Conservation (phyloP, 768 basidiomycete genomes). For the Suillus brevipes region DNA sequence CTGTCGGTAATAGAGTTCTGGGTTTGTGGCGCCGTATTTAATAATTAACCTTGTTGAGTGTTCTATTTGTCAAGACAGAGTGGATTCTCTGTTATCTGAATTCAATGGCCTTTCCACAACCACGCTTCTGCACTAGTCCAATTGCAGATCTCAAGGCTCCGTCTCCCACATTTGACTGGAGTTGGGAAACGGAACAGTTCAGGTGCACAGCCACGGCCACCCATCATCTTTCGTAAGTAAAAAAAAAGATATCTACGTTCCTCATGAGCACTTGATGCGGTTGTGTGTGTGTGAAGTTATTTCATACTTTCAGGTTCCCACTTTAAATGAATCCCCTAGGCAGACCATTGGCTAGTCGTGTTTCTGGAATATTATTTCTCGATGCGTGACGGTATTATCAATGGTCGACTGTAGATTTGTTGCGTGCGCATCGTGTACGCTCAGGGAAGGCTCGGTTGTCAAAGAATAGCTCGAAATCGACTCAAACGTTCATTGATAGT, state of each 20-base stretch:
- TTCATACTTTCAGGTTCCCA: not conserved
- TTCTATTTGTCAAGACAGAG: not conserved
- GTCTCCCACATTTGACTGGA: not conserved
- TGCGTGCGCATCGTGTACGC: not conserved
- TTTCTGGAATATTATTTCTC: not conserved
- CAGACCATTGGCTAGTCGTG: not conserved
- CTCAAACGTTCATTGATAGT: not conserved
- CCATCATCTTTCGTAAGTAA: not conserved
- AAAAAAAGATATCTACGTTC: not conserved
- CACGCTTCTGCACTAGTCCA: constrained; percentile 3
- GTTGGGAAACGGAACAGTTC: not conserved
- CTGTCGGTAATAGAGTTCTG: not conserved
- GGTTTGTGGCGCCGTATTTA: not conserved
- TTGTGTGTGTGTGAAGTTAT: not conserved
- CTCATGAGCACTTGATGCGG: not conserved
- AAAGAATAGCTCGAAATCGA: not conserved
- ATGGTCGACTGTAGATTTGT: not conserved
- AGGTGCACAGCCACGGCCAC: not conserved
- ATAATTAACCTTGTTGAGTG: not conserved
- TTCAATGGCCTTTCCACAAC: not conserved
- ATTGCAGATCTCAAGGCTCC: not conserved
- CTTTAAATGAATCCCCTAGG: not conserved
- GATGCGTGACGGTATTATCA: not conserved
- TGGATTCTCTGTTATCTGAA: not conserved
- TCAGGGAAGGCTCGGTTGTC: not conserved